Evolutionary conservation across 2,329 filamentous ascomycete species (phyloP), one percentile per base, ranked within the genome.

Genomic region (Neofusicoccum cordaticola): DNA sequence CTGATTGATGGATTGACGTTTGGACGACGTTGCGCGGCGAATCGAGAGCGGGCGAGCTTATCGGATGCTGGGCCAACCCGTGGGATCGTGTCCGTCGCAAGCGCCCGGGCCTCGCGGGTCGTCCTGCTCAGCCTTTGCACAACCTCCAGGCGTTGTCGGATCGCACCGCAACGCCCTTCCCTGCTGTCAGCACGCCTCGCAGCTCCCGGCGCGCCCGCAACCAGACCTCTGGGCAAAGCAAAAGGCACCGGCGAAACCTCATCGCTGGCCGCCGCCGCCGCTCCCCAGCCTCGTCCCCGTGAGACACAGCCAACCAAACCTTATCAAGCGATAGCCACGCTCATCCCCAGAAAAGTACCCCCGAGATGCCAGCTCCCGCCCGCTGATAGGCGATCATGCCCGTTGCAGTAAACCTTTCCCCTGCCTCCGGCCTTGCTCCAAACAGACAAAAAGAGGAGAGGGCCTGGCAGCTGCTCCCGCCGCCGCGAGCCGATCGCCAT

Each of bases 301-400:
- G 17, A 19, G 22, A 27, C 58, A 4, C 37, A 34, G 17, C 58
- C 58, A 62, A 31, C 58, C 44, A 48, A 35, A 41, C 44, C 58
- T 62, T 51, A 45, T 48, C 57, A 61, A 34, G 39, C 17, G n/a
- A 47, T 35, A 44, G 41, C 37, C 56, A n/a, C 41, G 42, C 15
- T 12, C 22, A 51, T 56, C 35, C 35, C 22, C 19, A 19, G 19
- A 19, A 19, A 19, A 19, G 19, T 19, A 19, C 19, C 19, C 19
- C 19, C 19, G 19, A 19, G 19, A 19, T 19, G 19, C 19, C 19
- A 19, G 19, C 19, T 19, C 19, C 52, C 39, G 52, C 27, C 57
- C 58, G 35, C 44, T 13, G 58, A 62, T 62, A 62, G 58, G 44
- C 45, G 58, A 62, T 62, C 58, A 39, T 62, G 58, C 58, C 58